Evolutionary conservation across 2,329 filamentous ascomycete genomes (phyloP).

Genomic region (Calycina marina): DNA sequence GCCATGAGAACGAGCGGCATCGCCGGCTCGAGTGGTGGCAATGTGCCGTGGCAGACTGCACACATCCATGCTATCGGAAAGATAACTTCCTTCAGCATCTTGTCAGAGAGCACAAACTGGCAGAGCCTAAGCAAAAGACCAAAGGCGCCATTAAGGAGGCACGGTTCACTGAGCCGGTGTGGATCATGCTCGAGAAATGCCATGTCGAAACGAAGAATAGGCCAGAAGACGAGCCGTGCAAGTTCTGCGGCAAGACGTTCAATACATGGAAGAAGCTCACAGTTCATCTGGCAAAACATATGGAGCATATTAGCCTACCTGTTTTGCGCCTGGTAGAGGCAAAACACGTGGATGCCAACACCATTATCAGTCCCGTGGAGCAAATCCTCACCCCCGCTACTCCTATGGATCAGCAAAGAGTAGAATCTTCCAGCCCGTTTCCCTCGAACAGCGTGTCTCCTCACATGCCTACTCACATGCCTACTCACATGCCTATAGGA

Average conservation of each 20-base stretch:
- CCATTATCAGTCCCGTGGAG: conserved; percentile 53
- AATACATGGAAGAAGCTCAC: conserved; percentile 85
- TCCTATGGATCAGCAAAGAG: conserved; percentile 13
- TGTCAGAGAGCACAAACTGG: conserved; percentile 77
- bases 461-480: conserved; percentile 3
- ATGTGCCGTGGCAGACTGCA: conserved; percentile 68
- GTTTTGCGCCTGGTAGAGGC: conserved; percentile 47
- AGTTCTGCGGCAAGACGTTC: conserved; percentile 72
- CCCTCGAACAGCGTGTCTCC: conserved; percentile 15
- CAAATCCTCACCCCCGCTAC: conserved; percentile 19
- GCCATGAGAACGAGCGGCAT: conserved; percentile 85
- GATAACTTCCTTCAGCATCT: conserved; percentile 91
- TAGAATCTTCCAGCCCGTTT: conserved; percentile 17
- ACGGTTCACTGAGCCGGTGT: conserved; percentile 46
- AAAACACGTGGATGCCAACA: conserved; percentile 40
- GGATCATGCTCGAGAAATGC: conserved; percentile 65
- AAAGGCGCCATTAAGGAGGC: conserved; percentile 51
- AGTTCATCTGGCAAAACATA: conserved; percentile 85
- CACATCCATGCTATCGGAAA: conserved; percentile 70
- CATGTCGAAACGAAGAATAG: conserved; percentile 51
- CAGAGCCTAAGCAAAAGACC: conserved; percentile 66
- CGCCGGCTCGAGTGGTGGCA: conserved; percentile 84
- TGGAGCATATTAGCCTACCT: conserved; percentile 82
- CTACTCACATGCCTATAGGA: conserved; percentile 4
- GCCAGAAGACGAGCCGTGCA: conserved; percentile 66